These are phyloP conservation scores for Fusarium palustre DNA, from an alignment of 2,329 filamentous ascomycete species.

Conservation along the genomic window DNA sequence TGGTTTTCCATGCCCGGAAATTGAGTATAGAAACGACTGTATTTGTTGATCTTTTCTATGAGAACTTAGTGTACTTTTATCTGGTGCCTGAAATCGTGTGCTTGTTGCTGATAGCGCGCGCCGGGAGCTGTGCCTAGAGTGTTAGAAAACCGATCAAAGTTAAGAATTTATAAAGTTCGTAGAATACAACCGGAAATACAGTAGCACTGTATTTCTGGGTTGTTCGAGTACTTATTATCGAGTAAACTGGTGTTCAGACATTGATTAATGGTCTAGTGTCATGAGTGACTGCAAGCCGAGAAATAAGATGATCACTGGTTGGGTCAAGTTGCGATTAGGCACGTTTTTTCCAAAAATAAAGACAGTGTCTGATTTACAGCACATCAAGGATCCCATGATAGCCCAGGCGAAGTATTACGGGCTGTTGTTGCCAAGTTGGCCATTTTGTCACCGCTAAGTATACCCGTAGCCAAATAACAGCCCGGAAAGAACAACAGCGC, in stretches of 20 bases:
- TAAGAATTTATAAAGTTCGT: not conserved
- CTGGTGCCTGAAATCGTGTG: not conserved
- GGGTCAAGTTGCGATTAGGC: not conserved
- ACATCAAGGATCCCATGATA: not conserved
- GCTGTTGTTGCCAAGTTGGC: not conserved
- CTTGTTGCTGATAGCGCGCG: not conserved
- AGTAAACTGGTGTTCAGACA: not conserved
- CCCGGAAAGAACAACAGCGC: not conserved
- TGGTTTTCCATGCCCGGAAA: not conserved
- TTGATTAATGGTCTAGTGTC: not conserved
- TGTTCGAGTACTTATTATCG: not conserved
- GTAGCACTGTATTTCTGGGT: not conserved
- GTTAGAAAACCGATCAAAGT: not conserved
- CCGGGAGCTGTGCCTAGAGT: not conserved
- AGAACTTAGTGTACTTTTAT: rapidly evolving
- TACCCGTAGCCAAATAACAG: not conserved
- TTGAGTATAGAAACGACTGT: too few relatives aligned
- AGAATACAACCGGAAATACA: too few relatives aligned
- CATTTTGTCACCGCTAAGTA: not conserved
- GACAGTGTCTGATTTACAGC: not conserved
- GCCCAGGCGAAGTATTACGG: not conserved
- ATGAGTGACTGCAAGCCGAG: not conserved
- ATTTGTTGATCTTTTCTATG: not conserved
- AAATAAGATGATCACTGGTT: not conserved
- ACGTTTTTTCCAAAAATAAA: not conserved